Percentiles rank a stretch among this genome's conserved stretches.
Conservation (phyloP, 768 basidiomycete genomes). For the Lanmaoa rubissima region DNA sequence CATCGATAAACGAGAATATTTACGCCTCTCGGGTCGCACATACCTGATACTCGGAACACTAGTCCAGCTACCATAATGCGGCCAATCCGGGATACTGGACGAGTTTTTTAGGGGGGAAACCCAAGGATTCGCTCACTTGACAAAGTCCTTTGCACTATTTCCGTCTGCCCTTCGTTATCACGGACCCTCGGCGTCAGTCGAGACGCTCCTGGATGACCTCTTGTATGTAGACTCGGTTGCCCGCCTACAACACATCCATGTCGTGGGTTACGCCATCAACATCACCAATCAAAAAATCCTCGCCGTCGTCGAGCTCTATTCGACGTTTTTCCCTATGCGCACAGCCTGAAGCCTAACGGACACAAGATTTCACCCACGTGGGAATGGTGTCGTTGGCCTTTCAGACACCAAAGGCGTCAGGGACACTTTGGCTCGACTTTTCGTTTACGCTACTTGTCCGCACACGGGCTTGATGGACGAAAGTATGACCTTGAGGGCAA, state of each 20-base stretch:
- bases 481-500: background rate
- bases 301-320: too few relatives aligned
- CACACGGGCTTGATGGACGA: background rate
- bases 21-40: too few relatives aligned
- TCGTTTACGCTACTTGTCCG: background rate
- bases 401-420: too few relatives aligned
- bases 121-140: background rate
- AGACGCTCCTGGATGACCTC: background rate
- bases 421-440: background rate
- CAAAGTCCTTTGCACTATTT: background rate
- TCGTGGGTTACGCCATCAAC: background rate
- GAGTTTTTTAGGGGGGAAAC: too few relatives aligned
- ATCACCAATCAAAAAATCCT: too few relatives aligned
- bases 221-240: background rate
- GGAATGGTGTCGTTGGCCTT: too few relatives aligned
- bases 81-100: background rate
- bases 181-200: background rate
- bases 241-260: background rate
- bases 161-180: background rate
- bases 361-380: background rate
- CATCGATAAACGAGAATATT: background rate
- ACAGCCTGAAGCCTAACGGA: background rate
- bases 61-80: too few relatives aligned
- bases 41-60: too few relatives aligned
- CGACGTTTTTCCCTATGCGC: background rate